Evolutionary conservation across 805 yeast genomes (phyloP).

Genomic region (Torulaspora delbrueckii): DNA sequence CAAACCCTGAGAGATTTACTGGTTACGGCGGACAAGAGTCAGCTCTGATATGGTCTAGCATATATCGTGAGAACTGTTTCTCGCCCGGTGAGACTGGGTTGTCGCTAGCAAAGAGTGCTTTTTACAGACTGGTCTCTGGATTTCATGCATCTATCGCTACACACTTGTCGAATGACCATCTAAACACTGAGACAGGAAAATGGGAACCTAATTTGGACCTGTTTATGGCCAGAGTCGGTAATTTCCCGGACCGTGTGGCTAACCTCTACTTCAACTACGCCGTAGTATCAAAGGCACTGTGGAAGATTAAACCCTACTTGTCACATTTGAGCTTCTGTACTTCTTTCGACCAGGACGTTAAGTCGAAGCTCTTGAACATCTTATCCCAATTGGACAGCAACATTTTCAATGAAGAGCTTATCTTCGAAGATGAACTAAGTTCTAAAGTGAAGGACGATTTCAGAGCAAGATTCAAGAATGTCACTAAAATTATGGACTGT

Average conservation of each 20-base stretch:
- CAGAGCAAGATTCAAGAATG: slow-evolving; percentile 78
- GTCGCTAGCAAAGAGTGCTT: slow-evolving; percentile 83
- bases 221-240: slow-evolving; percentile 87
- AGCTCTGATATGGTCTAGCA: slow-evolving; percentile 86
- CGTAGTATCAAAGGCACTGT: slow-evolving; percentile 71
- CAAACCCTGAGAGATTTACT: slow-evolving; percentile 93
- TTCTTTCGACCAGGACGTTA: slow-evolving; percentile 42
- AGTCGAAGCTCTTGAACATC: slow-evolving; percentile 40
- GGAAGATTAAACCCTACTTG: slow-evolving; percentile 55
- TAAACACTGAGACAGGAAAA: slow-evolving; percentile 62
- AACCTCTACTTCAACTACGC: slow-evolving; percentile 92
- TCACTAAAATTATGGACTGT: slow-evolving; percentile 93
- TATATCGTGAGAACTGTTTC: slow-evolving; percentile 89
- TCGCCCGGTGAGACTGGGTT: slow-evolving; percentile 45
- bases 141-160: slow-evolving; percentile 95
- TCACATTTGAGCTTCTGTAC: slow-evolving; percentile 48
- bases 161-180: slow-evolving; percentile 80
- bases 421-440: slow-evolving; percentile 44
- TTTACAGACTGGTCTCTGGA: slow-evolving; percentile 83
- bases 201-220: slow-evolving; percentile 81
- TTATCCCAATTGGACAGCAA: slow-evolving; percentile 34
- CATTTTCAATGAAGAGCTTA: slow-evolving; percentile 48
- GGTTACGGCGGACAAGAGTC: slow-evolving; percentile 95
- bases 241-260: slow-evolving; percentile 80
- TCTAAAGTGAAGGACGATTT: slow-evolving; percentile 73